Evolutionary conservation across 768 basidiomycete species (phyloP).

Genomic region (Mycena maculata): DNA sequence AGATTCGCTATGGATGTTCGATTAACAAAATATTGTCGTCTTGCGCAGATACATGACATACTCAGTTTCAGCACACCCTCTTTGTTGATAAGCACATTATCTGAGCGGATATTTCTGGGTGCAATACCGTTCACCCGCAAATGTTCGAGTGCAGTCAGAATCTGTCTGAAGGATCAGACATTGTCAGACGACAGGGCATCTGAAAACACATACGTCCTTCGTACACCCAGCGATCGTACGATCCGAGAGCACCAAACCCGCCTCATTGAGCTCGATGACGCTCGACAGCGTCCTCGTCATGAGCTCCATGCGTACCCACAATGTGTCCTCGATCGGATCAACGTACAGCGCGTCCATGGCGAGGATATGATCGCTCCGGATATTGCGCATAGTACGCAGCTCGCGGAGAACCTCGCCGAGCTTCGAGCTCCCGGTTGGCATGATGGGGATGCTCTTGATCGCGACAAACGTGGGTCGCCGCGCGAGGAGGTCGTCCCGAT

Average conservation of each 20-base stretch:
- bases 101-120: conserved; percentile 65
- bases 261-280: conserved; percentile 56
- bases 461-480: conserved; percentile 52
- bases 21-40: background rate
- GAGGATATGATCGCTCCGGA: conserved; percentile 58
- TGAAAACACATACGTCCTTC: conserved; percentile 55
- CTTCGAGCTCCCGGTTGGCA: conserved; percentile 51
- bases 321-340: conserved; percentile 48
- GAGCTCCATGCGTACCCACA: conserved; percentile 73
- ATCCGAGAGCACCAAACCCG: conserved; percentile 59
- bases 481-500: background rate
- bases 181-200: background rate
- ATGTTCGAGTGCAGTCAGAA: conserved; percentile 59
- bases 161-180: conserved; percentile 42
- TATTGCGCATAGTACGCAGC: conserved; percentile 49
- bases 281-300: conserved; percentile 71
- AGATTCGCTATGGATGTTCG: conserved; percentile 19
- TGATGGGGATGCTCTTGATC: conserved; percentile 60
- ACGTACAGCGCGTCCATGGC: conserved; percentile 59
- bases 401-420: conserved; percentile 58
- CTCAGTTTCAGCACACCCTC: conserved; percentile 63
- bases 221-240: conserved; percentile 60
- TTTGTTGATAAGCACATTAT: conserved; percentile 62
- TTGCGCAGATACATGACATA: conserved; percentile 40
- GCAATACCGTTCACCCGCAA: conserved; percentile 59